Base-by-base conservation (phyloP, 2,329 filamentous ascomycete species). In the Chalara sp. region DNA sequence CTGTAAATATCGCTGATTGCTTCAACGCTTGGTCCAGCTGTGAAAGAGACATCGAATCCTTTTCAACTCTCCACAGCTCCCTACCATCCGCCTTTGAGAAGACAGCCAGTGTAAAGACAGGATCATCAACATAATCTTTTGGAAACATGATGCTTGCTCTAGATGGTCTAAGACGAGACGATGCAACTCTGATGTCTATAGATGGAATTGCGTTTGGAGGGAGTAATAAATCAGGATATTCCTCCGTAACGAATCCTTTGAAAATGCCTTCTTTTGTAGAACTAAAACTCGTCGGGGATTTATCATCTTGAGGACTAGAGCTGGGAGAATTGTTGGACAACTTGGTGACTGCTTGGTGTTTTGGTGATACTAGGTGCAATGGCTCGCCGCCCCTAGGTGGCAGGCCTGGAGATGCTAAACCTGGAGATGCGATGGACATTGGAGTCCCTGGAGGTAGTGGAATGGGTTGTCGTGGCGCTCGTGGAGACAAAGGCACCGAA, bases 1-100 rank as follows among this genome's bases (percentile, higher is more conserved):
- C 86, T 8, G 79, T 80, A 61, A 95, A 90, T 5, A 76, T 71
- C n/a, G 80, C 71, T 44, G 84, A 80, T 50, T 87, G 81, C 66
- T 88, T 91, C 55, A 99, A 70, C 52, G 87, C 82, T 50, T 88
- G 79, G 65, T 97, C 92, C 35, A 99, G 75, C 57, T 85, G 83
- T n/a, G 82, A 79, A 31, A 99, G 73, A 31, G 92, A 89, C 11
- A 80, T 73, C 4, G 88, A 87, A 54, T 95, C 89, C 68, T 99
- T 99, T 69, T 99, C 93, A 6, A 96, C 82, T 32, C 92, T 83
- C 92, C 93, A 97, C 8, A 99, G 74, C 66, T 97, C 92, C 50
- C 78, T 80, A 3, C 80, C 74, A 55, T 89, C 83, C 0, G 83
- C 84, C 49, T 91, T 83, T 7, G 87, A 87, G 61, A 89, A 86